Evolutionary conservation across 257 asterid genomes (phyloP).

Genomic region (Solanum bukasovii): DNA sequence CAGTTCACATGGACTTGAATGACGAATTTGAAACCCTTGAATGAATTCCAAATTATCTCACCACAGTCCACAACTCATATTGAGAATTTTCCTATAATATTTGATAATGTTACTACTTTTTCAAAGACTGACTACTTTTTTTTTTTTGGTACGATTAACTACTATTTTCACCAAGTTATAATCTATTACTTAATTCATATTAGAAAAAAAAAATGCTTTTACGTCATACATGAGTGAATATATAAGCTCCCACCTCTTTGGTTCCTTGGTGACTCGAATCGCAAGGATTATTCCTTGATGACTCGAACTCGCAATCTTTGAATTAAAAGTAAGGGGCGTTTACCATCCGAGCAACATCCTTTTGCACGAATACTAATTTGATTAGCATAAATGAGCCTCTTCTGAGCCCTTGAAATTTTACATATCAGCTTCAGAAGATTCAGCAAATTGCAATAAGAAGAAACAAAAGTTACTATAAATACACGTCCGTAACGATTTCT

Average conservation of each 20-base stretch:
- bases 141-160: neutral
- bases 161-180: neutral
- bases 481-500: neutral
- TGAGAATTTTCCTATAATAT: neutral
- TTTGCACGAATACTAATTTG: no score
- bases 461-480: neutral
- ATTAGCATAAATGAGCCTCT: no score
- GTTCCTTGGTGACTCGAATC: no score
- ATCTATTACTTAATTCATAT: neutral
- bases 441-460: neutral
- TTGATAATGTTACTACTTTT: neutral
- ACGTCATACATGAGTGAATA: neutral
- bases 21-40: neutral
- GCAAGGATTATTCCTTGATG: no score
- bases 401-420: no score
- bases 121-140: neutral
- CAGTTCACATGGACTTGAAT: neutral
- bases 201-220: neutral
- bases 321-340: no score
- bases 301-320: no score
- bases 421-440: no score
- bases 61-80: neutral
- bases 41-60: neutral
- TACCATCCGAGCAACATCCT: no score
- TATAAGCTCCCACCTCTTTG: neutral